A percentile compares a stretch with the other conserved stretches of the same genome.
These are phyloP conservation scores for Glycine soja DNA, from an alignment of 306 rosid species.

Conservation along the genomic window DNA sequence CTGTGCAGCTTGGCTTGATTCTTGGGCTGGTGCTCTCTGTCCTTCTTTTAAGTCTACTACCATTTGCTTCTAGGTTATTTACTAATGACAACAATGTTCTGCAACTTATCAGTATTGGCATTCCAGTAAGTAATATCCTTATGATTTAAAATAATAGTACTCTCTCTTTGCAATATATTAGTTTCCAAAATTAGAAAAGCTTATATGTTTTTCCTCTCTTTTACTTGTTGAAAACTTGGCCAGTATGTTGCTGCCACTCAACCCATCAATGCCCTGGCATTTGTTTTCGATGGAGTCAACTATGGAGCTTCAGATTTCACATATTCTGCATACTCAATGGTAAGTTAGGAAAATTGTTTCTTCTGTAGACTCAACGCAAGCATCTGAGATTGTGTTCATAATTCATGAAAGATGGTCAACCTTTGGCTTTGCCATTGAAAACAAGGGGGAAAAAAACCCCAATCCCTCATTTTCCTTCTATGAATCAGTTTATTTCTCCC, in stretches of 20 bases:
- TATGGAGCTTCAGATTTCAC: constrained; percentile 91
- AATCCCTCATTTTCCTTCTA: background rate
- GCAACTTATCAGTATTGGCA: constrained; percentile 65
- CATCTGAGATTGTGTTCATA: constrained; percentile 23
- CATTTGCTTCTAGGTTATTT: constrained; percentile 73
- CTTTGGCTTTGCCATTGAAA: constrained; percentile 20
- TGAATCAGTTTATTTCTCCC: background rate
- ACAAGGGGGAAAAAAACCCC: background rate
- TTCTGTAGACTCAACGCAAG: constrained; percentile 9
- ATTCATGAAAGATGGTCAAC: constrained; percentile 23
- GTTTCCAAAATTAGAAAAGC: background rate
- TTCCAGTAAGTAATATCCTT: constrained; percentile 70
- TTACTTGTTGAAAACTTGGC: constrained; percentile 41
- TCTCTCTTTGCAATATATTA: constrained; percentile 1
- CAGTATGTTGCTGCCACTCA: constrained; percentile 92
- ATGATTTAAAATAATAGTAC: constrained; percentile 11
- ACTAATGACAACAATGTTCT: constrained; percentile 67
- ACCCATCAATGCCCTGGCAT: constrained; percentile 85
- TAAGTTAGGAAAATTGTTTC: constrained; percentile 43
- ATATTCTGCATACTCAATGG: constrained; percentile 89
- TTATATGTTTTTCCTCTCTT: constrained; percentile 6
- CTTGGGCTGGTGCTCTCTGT: too few relatives aligned
- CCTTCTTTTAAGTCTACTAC: constrained; percentile 44
- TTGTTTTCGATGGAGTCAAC: constrained; percentile 89
- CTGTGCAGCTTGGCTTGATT: too few relatives aligned